Evolutionary conservation across 164 flowering plant genomes (phyloP).

Genomic region (Umbellularia californica): DNA sequence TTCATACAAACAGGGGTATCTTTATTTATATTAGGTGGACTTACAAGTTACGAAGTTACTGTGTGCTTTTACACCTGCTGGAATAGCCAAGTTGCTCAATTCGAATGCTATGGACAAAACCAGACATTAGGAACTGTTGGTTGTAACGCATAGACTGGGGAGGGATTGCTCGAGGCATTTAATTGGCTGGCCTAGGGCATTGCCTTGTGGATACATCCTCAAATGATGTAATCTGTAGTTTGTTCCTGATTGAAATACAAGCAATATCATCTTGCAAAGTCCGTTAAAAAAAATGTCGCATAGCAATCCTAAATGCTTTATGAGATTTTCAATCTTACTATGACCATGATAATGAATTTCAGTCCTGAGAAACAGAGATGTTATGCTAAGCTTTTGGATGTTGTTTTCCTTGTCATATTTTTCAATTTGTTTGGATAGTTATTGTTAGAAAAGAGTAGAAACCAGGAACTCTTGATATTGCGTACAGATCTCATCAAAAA

Average conservation of each 20-base stretch:
- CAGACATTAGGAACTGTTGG: constrained; percentile 92
- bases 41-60: constrained; percentile 26
- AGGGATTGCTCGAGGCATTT: constrained; percentile 85
- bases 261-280: not conserved
- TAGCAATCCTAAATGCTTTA: not conserved
- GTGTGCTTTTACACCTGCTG: constrained; percentile 84
- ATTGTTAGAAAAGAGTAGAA: no score
- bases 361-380: not conserved
- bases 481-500: no score
- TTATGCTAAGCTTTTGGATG: not conserved
- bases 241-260: not conserved
- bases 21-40: constrained; percentile 78
- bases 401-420: no score
- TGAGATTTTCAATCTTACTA: not conserved
- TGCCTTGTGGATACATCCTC: constrained; percentile 88
- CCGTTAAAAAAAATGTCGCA: not conserved
- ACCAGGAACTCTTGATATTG: no score
- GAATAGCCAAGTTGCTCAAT: constrained; percentile 81
- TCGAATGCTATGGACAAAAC: constrained; percentile 90
- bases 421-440: not conserved
- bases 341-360: not conserved
- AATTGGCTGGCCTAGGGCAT: constrained; percentile 97
- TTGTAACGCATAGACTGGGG: constrained; percentile 93
- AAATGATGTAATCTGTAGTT: constrained; percentile 29
- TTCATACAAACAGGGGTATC: constrained; percentile 94